A percentile compares a stretch with the other conserved stretches of the same genome.
phyloP scores from a whole-genome alignment of 2,329 filamentous ascomycete genomes.

The Penicillium fuscoglaucum region DNA sequence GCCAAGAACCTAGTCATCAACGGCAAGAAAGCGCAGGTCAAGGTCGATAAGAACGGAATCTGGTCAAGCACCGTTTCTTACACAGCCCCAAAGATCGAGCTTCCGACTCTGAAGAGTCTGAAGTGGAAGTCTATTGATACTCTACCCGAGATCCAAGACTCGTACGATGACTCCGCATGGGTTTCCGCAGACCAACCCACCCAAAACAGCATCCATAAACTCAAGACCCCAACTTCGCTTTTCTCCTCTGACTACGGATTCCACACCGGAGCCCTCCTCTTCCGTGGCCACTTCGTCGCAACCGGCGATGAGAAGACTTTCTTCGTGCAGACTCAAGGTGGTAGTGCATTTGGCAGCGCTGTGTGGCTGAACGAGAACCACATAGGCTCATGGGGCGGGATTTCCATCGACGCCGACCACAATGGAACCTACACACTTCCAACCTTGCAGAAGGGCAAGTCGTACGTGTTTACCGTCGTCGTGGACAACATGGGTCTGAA shows the following conservation, averaged over 20 bases:
- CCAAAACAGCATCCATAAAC: slow-evolving; percentile 58
- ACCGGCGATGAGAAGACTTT: slow-evolving; percentile 60
- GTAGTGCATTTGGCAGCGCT: slow-evolving; percentile 65
- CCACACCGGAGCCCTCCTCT: slow-evolving; percentile 67
- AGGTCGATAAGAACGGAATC: slow-evolving; percentile 45
- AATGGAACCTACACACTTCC: slow-evolving; percentile 61
- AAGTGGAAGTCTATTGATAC: slow-evolving; percentile 70
- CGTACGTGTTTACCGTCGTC: slow-evolving; percentile 66
- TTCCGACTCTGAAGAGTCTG: slow-evolving; percentile 61
- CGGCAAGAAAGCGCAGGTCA: slow-evolving; percentile 47
- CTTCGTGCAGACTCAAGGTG: slow-evolving; percentile 63
- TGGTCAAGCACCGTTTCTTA: slow-evolving; percentile 57
- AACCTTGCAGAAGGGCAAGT: slow-evolving; percentile 51
- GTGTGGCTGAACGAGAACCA: slow-evolving; percentile 66
- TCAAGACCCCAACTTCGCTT: slow-evolving; percentile 65
- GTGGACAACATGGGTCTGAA: slow-evolving; percentile 74
- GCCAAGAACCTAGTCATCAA: slow-evolving; percentile 64
- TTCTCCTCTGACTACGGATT: slow-evolving; percentile 74
- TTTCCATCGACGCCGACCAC: slow-evolving; percentile 49
- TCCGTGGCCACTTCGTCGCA: slow-evolving; percentile 68
- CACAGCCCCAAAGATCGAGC: slow-evolving; percentile 48
- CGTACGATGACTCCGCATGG: slow-evolving; percentile 72
- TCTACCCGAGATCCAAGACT: slow-evolving; percentile 65
- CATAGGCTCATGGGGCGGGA: slow-evolving; percentile 65
- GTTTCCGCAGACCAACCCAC: slow-evolving; percentile 58